Percentiles rank a stretch among this genome's conserved stretches.
These are phyloP conservation scores for Neopestalotiopsis clavispora DNA, from an alignment of 2,329 filamentous ascomycete species.

Conservation along the genomic window DNA sequence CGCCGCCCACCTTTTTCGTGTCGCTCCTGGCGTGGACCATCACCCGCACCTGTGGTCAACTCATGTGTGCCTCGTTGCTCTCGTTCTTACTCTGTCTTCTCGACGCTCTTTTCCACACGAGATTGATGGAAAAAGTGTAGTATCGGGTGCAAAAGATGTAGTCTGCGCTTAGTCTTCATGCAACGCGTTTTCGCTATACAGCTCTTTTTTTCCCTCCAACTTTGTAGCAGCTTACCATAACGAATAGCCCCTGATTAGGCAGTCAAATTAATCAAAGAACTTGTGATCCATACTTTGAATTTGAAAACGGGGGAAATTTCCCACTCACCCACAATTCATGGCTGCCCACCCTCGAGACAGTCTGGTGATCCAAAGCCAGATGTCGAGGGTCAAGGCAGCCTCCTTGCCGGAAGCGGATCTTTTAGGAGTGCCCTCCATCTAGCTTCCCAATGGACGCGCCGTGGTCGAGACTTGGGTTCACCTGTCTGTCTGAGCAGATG, in stretches of 20 bases:
- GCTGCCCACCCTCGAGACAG: constrained; percentile 1
- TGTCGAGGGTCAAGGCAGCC: not conserved
- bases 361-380: constrained; percentile 6
- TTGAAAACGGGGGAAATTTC: not conserved
- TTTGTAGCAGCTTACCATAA: not conserved
- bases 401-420: constrained; percentile 7
- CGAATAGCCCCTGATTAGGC: not conserved
- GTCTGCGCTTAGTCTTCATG: not conserved
- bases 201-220: not conserved
- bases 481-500: not conserved
- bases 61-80: not conserved
- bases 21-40: not conserved
- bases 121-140: not conserved
- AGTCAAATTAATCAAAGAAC: not conserved
- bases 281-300: not conserved
- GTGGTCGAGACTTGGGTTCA: not conserved
- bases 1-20: constrained; percentile 4
- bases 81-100: not conserved
- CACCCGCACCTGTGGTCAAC: not conserved
- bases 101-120: not conserved
- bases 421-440: not conserved
- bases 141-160: not conserved
- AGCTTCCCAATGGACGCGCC: not conserved
- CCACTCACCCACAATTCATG: not conserved
- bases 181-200: not conserved